Base-by-base conservation (phyloP, 1,284 basidiomycete genomes). In the Microstroma glucosiphilum region DNA sequence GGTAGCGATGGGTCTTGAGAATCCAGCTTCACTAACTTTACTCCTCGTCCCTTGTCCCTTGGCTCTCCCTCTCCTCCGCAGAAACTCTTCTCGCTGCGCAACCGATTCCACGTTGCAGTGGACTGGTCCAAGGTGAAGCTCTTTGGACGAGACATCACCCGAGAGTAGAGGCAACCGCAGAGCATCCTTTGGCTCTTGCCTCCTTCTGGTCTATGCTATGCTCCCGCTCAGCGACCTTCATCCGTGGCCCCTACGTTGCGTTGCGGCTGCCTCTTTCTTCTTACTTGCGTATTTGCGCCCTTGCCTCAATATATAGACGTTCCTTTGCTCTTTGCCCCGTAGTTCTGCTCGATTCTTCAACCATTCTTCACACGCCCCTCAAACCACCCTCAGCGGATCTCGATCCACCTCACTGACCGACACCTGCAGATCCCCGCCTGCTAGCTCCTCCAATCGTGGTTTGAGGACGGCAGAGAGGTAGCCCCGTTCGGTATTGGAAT, bases 401-500 rank as follows among this genome's bases (percentile, higher is more conserved):
- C 57, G 26, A n/a, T 71, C 70, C 13, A 48, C 13, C 43, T 66
- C 30, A 40, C 64, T 66, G 12, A 69, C 65, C 9, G 60, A 51
- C 23, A 71, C 54, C 1, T 54, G 43, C 49, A 63, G 63, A 19
- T 61, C 43, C 8, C 21, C 26, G 9, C 42, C 56, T 6, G 67
- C 56, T 40, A 66, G 65, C 17, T 56, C 37, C 40, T 60, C 57
- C 43, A 74, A 62, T 58, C 65, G 66, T 41, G 64, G 63, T 56
- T 66, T 60, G 15, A 74, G 62, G 8, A 72, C 68, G 60, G 64
- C 66, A 25, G 64, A 60, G 13, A 74, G 65, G 56, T 71, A 74
- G 58, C 49, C 69, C 56, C 76, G 64, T 62, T 79, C 77, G 3
- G 70, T 72, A 66, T 77, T 77, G 56, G 73, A 70, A 60, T 79